Evolutionary conservation across 768 basidiomycete genomes (phyloP).

Genomic region (Leccinum arenicola): DNA sequence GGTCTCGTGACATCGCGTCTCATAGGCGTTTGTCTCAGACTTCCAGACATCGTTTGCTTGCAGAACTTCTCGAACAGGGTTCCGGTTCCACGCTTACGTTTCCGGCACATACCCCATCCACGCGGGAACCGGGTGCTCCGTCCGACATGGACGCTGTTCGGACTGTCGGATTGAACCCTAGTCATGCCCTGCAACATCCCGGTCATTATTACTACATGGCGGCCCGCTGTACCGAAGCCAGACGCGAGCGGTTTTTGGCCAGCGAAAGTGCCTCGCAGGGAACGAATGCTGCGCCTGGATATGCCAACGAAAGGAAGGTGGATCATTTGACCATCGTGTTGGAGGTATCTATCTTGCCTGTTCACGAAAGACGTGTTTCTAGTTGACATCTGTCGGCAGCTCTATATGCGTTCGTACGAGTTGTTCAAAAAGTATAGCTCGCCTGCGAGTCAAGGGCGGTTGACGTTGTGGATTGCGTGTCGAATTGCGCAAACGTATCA

Average conservation of each 20-base stretch:
- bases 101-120: conserved; percentile 31
- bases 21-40: not conserved
- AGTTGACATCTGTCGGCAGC: conserved; percentile 39
- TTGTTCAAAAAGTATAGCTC: conserved; percentile 68
- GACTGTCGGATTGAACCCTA: conserved; percentile 71
- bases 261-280: conserved; percentile 44
- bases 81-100: conserved; percentile 58
- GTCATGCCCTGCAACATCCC: conserved; percentile 82
- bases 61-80: conserved; percentile 87
- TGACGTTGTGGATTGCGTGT: conserved; percentile 89
- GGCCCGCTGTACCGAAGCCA: conserved; percentile 77
- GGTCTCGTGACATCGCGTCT: conserved; percentile 25
- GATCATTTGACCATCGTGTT: conserved; percentile 81
- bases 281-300: conserved; percentile 57
- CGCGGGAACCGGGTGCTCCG: conserved; percentile 27
- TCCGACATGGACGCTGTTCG: conserved; percentile 60
- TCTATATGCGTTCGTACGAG: conserved; percentile 94
- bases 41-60: conserved; percentile 79
- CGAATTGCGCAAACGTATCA: conserved; percentile 88
- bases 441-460: conserved; percentile 59
- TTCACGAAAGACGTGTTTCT: not conserved
- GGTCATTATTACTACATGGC: conserved; percentile 88
- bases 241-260: conserved; percentile 64
- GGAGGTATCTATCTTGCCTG: conserved; percentile 50
- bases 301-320: conserved; percentile 87